These are phyloP conservation scores for Teunomyces aglyptinius DNA, from an alignment of 805 yeast species.

Conservation along the genomic window DNA sequence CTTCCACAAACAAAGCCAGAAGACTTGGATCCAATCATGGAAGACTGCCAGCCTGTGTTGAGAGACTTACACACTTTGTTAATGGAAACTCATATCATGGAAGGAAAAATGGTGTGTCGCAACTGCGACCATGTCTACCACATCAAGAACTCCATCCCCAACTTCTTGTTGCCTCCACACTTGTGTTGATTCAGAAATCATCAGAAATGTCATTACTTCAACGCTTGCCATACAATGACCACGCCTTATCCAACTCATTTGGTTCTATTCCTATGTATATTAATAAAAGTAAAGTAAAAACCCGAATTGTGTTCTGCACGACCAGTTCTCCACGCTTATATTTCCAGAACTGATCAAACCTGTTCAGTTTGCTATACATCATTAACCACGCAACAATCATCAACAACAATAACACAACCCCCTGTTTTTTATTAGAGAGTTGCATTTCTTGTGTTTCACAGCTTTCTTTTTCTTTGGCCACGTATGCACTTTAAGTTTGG, in stretches of 20 bases:
- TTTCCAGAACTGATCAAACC: neutral
- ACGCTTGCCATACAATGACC: too few relatives aligned
- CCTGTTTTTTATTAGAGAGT: neutral
- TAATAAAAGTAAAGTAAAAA: neutral
- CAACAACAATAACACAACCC: neutral
- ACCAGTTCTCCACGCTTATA: neutral
- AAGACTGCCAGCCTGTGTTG: constrained; percentile 53
- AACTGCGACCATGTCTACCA: constrained; percentile 85
- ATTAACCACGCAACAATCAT: neutral
- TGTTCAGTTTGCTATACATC: neutral
- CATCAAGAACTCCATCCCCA: constrained; percentile 92
- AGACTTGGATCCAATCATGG: constrained; percentile 50
- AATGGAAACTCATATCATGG: constrained; percentile 79
- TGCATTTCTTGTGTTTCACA: neutral
- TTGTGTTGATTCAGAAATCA: too few relatives aligned
- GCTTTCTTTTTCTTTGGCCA: too few relatives aligned
- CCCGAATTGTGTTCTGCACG: neutral
- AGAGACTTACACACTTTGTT: constrained; percentile 75
- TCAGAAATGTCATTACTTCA: too few relatives aligned
- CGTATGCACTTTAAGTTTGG: neutral
- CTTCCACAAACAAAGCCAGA: constrained; percentile 54
- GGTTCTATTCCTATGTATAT: neutral
- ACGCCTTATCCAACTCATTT: neutral
- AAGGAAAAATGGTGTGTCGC: constrained; percentile 86
- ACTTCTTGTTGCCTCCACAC: constrained; percentile 92